phyloP scores from a whole-genome alignment of 148 eudicot species.

The Pharnaceum exiguum region DNA sequence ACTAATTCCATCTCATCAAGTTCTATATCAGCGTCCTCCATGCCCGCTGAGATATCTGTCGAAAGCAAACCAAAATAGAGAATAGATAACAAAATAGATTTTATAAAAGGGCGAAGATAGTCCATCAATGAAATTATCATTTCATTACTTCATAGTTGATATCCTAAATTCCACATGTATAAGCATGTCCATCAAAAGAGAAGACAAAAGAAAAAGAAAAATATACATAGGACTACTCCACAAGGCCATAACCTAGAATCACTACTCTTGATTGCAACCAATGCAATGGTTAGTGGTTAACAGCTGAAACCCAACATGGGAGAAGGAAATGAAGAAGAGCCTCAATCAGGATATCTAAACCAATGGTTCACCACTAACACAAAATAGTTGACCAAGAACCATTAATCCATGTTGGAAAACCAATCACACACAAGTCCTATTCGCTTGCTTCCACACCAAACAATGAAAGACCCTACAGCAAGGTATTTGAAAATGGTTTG shows the following conservation, averaged over 20 bases:
- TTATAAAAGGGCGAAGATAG: background rate
- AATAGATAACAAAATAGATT: conserved; percentile 7
- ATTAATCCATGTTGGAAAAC: background rate
- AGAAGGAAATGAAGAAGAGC: background rate
- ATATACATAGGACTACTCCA: background rate
- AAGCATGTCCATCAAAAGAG: background rate
- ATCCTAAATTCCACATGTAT: background rate
- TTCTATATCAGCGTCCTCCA: conserved; percentile 66
- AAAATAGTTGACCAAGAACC: background rate
- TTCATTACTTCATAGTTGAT: conserved; percentile 4
- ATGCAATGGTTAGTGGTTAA: conserved; percentile 5
- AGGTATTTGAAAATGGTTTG: conserved; percentile 27
- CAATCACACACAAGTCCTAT: background rate
- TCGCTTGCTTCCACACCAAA: background rate
- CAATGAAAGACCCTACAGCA: conserved; percentile 8
- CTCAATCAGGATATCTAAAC: background rate
- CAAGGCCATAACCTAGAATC: background rate
- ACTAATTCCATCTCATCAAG: conserved; percentile 72
- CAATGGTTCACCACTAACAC: conserved; percentile 2
- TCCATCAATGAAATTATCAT: background rate
- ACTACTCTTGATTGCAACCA: background rate
- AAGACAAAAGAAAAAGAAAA: conserved; percentile 4
- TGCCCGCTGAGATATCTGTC: conserved; percentile 32
- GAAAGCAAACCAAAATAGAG: conserved; percentile 15
- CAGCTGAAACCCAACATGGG: too few species aligned